Conservation (phyloP, 2,329 filamentous ascomycete genomes). For the Fusarium scirpi region DNA sequence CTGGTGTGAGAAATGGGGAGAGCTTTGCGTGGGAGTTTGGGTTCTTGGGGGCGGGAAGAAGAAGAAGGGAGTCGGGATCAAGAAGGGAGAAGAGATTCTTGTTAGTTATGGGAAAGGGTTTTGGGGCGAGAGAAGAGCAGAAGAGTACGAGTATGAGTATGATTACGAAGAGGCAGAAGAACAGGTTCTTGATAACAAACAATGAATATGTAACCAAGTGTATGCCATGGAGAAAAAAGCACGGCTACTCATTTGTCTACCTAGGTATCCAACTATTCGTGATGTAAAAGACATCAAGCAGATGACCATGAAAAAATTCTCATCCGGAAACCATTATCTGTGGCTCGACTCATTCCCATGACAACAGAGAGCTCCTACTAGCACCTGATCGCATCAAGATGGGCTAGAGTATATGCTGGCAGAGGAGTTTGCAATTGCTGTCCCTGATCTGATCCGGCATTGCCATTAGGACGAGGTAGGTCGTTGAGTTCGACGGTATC, state of each 20-base stretch:
- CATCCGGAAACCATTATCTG: too few relatives aligned
- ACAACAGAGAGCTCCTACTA: not conserved
- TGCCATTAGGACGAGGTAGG: not conserved
- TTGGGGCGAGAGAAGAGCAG: conserved; percentile 61
- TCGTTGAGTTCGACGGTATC: not conserved
- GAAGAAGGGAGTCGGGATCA: conserved; percentile 55
- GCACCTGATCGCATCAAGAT: not conserved
- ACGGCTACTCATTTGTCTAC: not conserved
- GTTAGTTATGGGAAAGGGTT: conserved; percentile 77
- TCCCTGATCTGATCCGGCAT: not conserved
- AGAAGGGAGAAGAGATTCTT: conserved; percentile 72
- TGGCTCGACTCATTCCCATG: not conserved
- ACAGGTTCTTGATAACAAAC: conserved; percentile 1
- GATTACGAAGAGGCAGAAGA: conserved; percentile 7
- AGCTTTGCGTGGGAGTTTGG: conserved; percentile 70
- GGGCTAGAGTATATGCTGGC: not conserved
- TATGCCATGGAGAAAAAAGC: not conserved
- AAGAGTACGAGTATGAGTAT: conserved; percentile 21
- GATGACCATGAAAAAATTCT: not conserved
- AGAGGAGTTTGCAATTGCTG: not conserved
- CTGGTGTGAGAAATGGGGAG: conserved; percentile 64
- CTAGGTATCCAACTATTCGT: not conserved
- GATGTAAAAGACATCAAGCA: not conserved
- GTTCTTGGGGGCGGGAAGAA: conserved; percentile 55
- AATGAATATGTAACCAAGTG: not conserved